Base-by-base conservation (phyloP, 257 asterid genomes). In the Nicotiana otophora region DNA sequence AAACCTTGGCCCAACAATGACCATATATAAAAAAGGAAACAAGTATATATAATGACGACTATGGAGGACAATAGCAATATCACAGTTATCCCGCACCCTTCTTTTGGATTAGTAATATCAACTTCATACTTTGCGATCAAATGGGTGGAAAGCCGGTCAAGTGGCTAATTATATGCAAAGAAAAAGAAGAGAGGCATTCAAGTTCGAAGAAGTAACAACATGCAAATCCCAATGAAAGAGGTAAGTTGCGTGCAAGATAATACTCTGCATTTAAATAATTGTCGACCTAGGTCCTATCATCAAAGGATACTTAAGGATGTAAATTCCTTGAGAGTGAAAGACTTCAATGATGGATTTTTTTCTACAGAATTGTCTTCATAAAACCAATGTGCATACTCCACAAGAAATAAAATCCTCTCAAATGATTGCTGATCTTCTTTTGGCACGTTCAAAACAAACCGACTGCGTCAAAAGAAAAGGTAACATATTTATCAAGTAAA, bases 341-440 rank as follows among this genome's bases (percentile, higher is more conserved):
- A 96, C 88, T 94, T 96, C 88, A 96, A 77, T 23, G 99, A 96
- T 64, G 99, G 99, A 83, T 96, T 91, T 85, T 93, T 89, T 84
- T 96, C 99, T 11, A 94, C 98, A 1, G 98, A 83, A 81, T 96
- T 96, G 89, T 96, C 99, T 87, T 96, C 99, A 57, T 96, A 96
- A 82, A 90, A 96, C 99, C 99, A 96, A 84, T 96, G 98, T 33
- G 99, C 99, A 82, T 91, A 93, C 89, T 96, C 99, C 87, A 96
- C 98, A 76, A 96, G 98, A 88, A 96, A 96, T 88, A 96, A 86
- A 81, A 96, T 94, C 91, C 99, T 93, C 92, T 96, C 99, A 81
- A 94, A 96, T 31, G 99, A 94, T 85, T 94, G 98, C 61, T 93
- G 96, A 83, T 96, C 99, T 91, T 96, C 99, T 91, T 94, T 93